Conservation (phyloP, 2,329 filamentous ascomycete genomes). For the Chrysosporium queenslandicum region DNA sequence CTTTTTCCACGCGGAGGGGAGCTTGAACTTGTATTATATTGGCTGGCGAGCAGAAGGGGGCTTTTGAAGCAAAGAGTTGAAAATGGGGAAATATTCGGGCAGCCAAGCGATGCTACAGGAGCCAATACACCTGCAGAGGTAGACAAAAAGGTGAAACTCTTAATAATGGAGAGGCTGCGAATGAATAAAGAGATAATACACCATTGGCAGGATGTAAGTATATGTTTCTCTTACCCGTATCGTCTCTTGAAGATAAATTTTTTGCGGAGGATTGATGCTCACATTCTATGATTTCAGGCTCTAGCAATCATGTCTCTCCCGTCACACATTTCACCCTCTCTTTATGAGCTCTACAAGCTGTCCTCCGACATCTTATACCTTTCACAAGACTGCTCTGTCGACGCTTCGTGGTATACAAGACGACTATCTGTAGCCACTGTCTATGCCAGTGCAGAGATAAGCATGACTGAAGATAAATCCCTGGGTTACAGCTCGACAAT, state of each 20-base stretch:
- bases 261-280: not conserved
- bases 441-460: constrained; percentile 75
- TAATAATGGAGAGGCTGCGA: constrained; percentile 67
- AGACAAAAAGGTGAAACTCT: constrained; percentile 54
- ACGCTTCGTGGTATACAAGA: constrained; percentile 79
- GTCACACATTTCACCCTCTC: constrained; percentile 60
- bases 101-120: not conserved
- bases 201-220: constrained; percentile 73
- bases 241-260: not conserved
- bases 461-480: constrained; percentile 84
- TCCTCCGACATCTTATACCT: constrained; percentile 91
- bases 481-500: constrained; percentile 65
- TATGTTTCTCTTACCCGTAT: not conserved
- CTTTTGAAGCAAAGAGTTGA: constrained; percentile 28
- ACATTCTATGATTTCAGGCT: constrained; percentile 46
- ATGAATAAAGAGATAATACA: constrained; percentile 63
- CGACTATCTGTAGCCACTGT: constrained; percentile 52
- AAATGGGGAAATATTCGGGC: constrained; percentile 12
- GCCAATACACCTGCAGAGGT: constrained; percentile 25
- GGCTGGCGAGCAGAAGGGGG: constrained; percentile 34
- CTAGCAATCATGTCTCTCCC: constrained; percentile 84
- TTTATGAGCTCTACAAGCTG: constrained; percentile 68
- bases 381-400: constrained; percentile 69
- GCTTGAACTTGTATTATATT: constrained; percentile 61
- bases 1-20: constrained; percentile 68